phyloP scores from a whole-genome alignment of 192 early-diverging fungal genomes.

The Podila horticola region DNA sequence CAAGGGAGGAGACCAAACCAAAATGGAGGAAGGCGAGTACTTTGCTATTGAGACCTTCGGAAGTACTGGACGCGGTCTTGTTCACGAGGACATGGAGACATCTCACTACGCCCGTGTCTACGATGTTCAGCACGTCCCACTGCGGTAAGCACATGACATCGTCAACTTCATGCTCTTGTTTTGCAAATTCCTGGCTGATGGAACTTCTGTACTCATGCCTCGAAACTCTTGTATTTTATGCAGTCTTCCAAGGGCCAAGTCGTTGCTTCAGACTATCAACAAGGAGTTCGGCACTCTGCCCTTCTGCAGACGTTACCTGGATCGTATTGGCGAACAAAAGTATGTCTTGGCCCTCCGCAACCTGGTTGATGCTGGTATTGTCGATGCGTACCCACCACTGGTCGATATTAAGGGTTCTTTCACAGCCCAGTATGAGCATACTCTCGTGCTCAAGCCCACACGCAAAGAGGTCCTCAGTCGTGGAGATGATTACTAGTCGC shows the following conservation, averaged over 20 bases:
- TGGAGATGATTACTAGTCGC: slow-evolving; percentile 52
- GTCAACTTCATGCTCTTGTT: neutral
- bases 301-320: slow-evolving; percentile 95
- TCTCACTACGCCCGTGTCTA: slow-evolving; percentile 86
- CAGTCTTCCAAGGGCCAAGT: slow-evolving; percentile 78
- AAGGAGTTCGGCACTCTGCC: slow-evolving; percentile 94
- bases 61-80: slow-evolving; percentile 91
- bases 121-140: slow-evolving; percentile 70
- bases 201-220: neutral
- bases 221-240: neutral
- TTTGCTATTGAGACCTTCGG: slow-evolving; percentile 99
- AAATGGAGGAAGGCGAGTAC: slow-evolving; percentile 96
- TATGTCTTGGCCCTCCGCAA: slow-evolving; percentile 88
- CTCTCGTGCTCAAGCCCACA: slow-evolving; percentile 88
- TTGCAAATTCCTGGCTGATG: neutral
- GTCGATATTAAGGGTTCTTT: slow-evolving; percentile 85
- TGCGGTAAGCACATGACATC: slow-evolving; percentile 56
- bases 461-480: slow-evolving; percentile 79
- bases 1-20: slow-evolving; percentile 84
- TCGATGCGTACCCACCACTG: slow-evolving; percentile 90
- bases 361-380: slow-evolving; percentile 85
- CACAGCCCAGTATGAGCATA: slow-evolving; percentile 98
- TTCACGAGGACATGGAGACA: slow-evolving; percentile 90
- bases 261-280: slow-evolving; percentile 82
- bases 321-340: slow-evolving; percentile 91